Evolutionary conservation across 371 early-diverging fungal genomes (phyloP), one percentile per base, ranked within the genome.

Genomic region (Mucor racemosus): DNA sequence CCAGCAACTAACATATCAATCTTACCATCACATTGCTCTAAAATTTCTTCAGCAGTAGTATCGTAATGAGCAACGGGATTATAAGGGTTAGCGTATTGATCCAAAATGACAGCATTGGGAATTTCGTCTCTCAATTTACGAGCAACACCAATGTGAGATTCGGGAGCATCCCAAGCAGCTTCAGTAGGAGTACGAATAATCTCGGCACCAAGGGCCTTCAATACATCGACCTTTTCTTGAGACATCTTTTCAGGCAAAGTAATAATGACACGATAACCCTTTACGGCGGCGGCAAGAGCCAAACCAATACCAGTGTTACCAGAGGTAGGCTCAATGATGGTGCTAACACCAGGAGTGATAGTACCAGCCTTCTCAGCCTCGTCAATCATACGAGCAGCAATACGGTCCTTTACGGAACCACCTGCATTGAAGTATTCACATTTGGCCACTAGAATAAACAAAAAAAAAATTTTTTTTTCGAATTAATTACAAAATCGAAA

Each of bases 361-460:
- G 80, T 87, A 36, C 98, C 99, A 21, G 89, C 91, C 64, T 84
- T 87, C 79, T 99, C 98, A 58, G 96, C 98, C 66, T 92, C 94
- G 67, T 96, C 95, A 48, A 99, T 79, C 94, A 99, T 99, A 68
- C 97, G 92, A 75, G 87, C 86, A 53, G 93, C 99, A 73, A 98
- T 97, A 74, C 99, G 89, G 79, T 99, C 99, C 83, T 99, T 99
- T 79, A 98, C 97, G 14, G 96, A 95, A 33, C 99, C 99, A 68
- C 98, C 99, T 17, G 97, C 94, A 69, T 98, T 98, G 79, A 97
- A 97, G 78, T 88, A 98, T 87, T 98, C 99, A 79, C 97, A 97
- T 75, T 97, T 98, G 72, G 92, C 99, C 81, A 96, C 95, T 95
- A 61, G 8, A 60, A 19, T 15, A 19, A 33, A 35, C 10, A 17